Evolutionary conservation across 345 rosid genomes (phyloP), one percentile per base, ranked within the genome.

Genomic region (Corchorus olitorius): DNA sequence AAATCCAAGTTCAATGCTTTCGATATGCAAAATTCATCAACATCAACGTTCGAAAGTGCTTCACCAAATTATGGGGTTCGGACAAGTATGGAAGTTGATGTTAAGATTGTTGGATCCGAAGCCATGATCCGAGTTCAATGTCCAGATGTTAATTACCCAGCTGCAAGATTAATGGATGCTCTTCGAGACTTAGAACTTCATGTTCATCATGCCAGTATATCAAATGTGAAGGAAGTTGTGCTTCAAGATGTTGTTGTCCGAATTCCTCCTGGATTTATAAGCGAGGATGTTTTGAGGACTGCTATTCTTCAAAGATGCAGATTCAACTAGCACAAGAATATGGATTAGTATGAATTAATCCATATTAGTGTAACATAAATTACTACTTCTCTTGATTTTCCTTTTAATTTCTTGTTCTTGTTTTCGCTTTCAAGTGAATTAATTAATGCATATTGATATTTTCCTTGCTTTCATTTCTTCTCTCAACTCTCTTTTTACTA

Each of bases 81-180:
- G 16, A 39, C 43, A 6, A 39, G 5, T 39, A 75, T 81, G 72
- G 87, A 83, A 61, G 84, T 87, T 13, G 89, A 85, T 39, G 91
- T 88, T 65, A 90, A 85, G 84, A 81, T 86, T 43, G 66, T 88
- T 1, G 94, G 94, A 45, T 67, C 79, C 0, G 89, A 88, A 68
- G 88, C 87, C 6, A 70, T 88, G 84, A 78, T 90, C 9, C 70
- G 85, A 11, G 84, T 87, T 8, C 88, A 72, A 52, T 79, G 83
- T 61, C 79, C 83, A 1, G 85, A 88, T 62, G 49, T 76, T 10
- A 75, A 88, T 69, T 78, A 84, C 39, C 91, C 94, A 0, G 79
- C 89, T 8, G 87, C 89, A 12, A 83, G 85, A 37, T 62, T 90
- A 55, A 85, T 87, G 90, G 82, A 74, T 41, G 85, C 78, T 2